A percentile compares a stretch with the other conserved stretches of the same genome.
Conservation (phyloP, 2,329 filamentous ascomycete species). For the Aspergillus cejpii region DNA sequence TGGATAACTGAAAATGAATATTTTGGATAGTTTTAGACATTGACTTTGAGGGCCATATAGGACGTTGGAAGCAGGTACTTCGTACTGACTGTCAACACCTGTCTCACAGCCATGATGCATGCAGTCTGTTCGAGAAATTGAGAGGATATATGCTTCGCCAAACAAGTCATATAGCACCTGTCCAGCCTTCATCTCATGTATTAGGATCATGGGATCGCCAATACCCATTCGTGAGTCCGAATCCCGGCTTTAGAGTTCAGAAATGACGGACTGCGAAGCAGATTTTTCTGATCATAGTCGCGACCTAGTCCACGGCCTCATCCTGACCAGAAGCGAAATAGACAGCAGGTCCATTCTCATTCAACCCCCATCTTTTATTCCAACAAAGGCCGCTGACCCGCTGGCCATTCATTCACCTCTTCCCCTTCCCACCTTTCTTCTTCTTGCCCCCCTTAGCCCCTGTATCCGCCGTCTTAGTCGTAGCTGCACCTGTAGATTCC, state of each 20-base stretch:
- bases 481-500: constrained; percentile 12
- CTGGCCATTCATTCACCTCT: constrained; percentile 46
- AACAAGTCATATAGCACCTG: background rate
- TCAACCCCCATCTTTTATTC: no score
- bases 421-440: constrained; percentile 67
- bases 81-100: no score
- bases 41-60: no score
- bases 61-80: no score
- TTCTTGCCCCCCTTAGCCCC: constrained; percentile 32
- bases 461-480: constrained; percentile 17
- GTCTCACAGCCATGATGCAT: no score
- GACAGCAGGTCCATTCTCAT: background rate
- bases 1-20: constrained; percentile 9
- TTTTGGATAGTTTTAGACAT: background rate
- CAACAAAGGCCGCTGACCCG: no score
- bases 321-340: background rate
- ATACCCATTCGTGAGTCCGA: background rate
- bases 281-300: background rate
- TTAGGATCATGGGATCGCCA: background rate
- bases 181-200: background rate
- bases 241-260: background rate
- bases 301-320: background rate
- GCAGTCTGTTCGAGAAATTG: no score
- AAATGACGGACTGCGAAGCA: background rate
- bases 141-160: background rate